Conservation (phyloP, 805 yeast genomes). For the baker's yeast (Saccharomyces cerevisiae) region DNA sequence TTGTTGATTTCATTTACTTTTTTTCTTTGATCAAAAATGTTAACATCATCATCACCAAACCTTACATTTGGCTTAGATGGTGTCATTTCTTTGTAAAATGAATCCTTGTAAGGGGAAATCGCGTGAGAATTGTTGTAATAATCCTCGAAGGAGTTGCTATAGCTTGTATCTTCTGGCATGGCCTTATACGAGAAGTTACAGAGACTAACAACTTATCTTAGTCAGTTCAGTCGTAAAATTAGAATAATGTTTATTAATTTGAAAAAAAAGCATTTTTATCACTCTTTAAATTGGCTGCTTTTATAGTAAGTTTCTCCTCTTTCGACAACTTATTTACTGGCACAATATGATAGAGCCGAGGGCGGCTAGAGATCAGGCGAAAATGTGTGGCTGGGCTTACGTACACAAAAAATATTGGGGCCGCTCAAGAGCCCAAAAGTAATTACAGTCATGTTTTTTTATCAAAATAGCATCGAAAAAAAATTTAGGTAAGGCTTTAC, state of each 20-base stretch:
- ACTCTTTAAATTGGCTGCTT: background rate
- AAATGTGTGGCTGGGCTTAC: background rate
- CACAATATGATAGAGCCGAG: background rate
- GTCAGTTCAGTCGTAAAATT: background rate
- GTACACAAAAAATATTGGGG: background rate
- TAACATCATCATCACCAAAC: background rate
- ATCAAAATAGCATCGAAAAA: background rate
- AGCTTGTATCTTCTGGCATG: background rate
- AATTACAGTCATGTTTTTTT: background rate
- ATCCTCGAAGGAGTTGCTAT: background rate
- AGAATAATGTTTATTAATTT: background rate
- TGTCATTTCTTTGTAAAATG: background rate
- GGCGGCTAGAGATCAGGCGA: background rate
- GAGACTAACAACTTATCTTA: background rate
- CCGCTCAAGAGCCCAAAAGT: background rate
- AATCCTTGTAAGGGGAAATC: background rate
- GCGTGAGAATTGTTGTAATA: background rate
- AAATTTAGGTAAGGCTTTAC: background rate
- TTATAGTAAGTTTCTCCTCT: background rate
- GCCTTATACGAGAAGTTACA: background rate
- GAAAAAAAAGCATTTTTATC: background rate
- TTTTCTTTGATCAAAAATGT: background rate
- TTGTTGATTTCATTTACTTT: background rate
- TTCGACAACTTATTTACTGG: background rate
- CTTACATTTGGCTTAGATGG: background rate